These are phyloP conservation scores for Candida manassasensis DNA, from an alignment of 805 yeast genomes.

Conservation along the genomic window DNA sequence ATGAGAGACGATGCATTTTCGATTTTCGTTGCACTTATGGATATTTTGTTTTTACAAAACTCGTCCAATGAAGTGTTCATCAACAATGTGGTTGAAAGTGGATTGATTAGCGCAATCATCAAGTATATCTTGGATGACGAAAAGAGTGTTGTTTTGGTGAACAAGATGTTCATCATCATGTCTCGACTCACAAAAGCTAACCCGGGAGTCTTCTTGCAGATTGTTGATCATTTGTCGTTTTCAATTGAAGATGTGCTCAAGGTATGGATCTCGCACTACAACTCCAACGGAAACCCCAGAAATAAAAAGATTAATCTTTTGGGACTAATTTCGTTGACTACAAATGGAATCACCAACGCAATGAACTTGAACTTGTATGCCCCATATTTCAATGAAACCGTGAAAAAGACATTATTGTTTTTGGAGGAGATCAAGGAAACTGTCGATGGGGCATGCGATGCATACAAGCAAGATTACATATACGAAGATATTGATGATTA, in stretches of 20 bases:
- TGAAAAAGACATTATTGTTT: constrained; percentile 38
- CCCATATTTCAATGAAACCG: constrained; percentile 21
- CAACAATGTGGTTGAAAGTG: constrained; percentile 36
- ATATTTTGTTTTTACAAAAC: constrained; percentile 40
- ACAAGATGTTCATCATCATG: constrained; percentile 33
- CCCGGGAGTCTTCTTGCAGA: constrained; percentile 29
- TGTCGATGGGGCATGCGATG: constrained; percentile 28
- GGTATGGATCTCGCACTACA: constrained; percentile 38
- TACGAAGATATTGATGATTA: constrained; percentile 42
- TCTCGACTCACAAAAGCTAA: constrained; percentile 33
- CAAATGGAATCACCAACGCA: constrained; percentile 25
- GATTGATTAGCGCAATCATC: constrained; percentile 40
- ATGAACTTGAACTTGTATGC: constrained; percentile 6
- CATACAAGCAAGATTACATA: constrained; percentile 31
- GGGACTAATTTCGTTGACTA: constrained; percentile 52
- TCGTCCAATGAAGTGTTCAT: constrained; percentile 21
- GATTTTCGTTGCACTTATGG: constrained; percentile 50
- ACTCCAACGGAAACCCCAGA: constrained; percentile 67
- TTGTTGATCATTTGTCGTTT: constrained; percentile 25
- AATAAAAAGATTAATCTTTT: constrained; percentile 64
- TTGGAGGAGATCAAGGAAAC: constrained; percentile 74
- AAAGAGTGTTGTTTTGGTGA: constrained; percentile 36
- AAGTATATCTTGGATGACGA: constrained; percentile 39
- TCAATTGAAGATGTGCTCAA: constrained; percentile 21
- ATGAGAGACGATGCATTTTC: constrained; percentile 71